Conservation (phyloP, 768 basidiomycete genomes). For the Serendipita indica region DNA sequence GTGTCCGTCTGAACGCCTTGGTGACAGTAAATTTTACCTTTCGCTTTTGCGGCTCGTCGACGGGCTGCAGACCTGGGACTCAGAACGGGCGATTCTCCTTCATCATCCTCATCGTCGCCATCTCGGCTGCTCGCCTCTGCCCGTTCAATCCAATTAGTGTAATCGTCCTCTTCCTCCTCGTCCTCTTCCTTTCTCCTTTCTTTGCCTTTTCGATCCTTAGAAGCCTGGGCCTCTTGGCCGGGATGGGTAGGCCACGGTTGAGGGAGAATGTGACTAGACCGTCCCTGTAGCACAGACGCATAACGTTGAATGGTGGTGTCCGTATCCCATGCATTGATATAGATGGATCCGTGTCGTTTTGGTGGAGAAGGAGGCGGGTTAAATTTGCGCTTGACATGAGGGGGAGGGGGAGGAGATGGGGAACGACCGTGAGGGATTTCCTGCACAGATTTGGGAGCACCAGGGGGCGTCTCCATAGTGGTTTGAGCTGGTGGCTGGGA, state of each 20-base stretch:
- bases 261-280: conserved; percentile 1
- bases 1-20: conserved; percentile 8
- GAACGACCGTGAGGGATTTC: conserved; percentile 18
- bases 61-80: conserved; percentile 4
- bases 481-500: conserved; percentile 16
- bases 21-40: conserved; percentile 8
- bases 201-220: conserved; percentile 20
- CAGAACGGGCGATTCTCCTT: conserved; percentile 19
- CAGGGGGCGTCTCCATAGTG: not conserved
- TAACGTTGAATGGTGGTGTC: conserved; percentile 70
- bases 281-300: conserved; percentile 35
- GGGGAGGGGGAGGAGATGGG: conserved; percentile 25
- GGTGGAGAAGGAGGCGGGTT: conserved; percentile 2
- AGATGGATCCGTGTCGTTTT: conserved; percentile 21
- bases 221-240: not conserved
- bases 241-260: conserved; percentile 3
- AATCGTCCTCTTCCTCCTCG: conserved; percentile 24
- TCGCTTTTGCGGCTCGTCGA: conserved; percentile 2
- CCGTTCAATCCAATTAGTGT: conserved; percentile 37
- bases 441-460: not conserved
- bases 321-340: conserved; percentile 74
- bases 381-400: conserved; percentile 1
- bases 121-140: conserved; percentile 61
- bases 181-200: conserved; percentile 24
- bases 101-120: conserved; percentile 64